These are phyloP conservation scores for Vitis riparia DNA, from an alignment of 164 flowering plant species.

Conservation along the genomic window DNA sequence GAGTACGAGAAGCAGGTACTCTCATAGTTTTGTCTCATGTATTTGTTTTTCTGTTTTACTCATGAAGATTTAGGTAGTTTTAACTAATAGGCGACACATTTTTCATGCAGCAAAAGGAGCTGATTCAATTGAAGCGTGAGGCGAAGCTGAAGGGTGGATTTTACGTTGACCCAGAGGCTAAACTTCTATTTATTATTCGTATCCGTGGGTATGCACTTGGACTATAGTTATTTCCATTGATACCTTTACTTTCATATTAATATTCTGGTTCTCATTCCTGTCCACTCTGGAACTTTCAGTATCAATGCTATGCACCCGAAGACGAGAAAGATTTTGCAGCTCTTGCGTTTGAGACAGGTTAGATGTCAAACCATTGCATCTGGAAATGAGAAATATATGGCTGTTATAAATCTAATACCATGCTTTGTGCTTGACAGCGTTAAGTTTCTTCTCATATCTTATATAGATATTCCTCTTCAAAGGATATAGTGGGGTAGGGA, in stretches of 20 bases:
- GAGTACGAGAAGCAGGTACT: conserved; percentile 25
- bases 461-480: background rate
- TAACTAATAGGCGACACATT: background rate
- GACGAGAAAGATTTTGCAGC: conserved; percentile 33
- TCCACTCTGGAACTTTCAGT: conserved; percentile 1
- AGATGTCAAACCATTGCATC: no score
- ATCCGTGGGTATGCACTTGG: conserved; percentile 20
- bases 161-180: conserved; percentile 28
- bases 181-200: conserved; percentile 25
- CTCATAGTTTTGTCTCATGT: background rate
- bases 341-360: conserved; percentile 26
- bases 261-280: background rate
- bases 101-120: conserved; percentile 17
- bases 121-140: conserved; percentile 26
- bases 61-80: no score
- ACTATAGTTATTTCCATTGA: background rate
- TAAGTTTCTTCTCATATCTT: background rate
- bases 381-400: no score
- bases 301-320: conserved; percentile 15
- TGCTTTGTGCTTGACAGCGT: background rate
- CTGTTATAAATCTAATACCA: no score
- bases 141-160: conserved; percentile 27
- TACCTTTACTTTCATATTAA: background rate
- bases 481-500: no score
- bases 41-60: background rate